These are phyloP conservation scores for Abrus precatorius DNA, from an alignment of 306 rosid genomes.

Conservation along the genomic window DNA sequence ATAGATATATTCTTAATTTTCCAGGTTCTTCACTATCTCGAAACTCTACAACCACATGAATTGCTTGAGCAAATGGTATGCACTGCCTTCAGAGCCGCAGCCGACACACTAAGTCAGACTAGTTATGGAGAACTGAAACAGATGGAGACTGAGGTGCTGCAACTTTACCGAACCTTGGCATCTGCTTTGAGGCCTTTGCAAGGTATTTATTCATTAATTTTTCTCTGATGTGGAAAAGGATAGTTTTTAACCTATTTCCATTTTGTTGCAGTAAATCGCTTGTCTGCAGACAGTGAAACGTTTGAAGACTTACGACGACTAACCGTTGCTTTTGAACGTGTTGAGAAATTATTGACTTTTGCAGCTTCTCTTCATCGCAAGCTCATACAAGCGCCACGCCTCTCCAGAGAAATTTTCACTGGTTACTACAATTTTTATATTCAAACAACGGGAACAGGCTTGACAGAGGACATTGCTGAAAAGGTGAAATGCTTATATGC, in stretches of 20 bases:
- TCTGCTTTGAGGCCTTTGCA: slow-evolving; percentile 76
- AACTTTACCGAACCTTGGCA: slow-evolving; percentile 80
- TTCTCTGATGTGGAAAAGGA: slow-evolving; percentile 16
- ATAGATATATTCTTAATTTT: slow-evolving; percentile 42
- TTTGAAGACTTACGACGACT: slow-evolving; percentile 75
- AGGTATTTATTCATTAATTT: slow-evolving; percentile 57
- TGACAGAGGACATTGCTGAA: slow-evolving; percentile 49
- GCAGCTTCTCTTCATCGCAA: slow-evolving; percentile 95
- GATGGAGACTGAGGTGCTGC: slow-evolving; percentile 80
- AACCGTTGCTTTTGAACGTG: slow-evolving; percentile 74
- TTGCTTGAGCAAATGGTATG: slow-evolving; percentile 95
- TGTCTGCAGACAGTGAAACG: slow-evolving; percentile 75
- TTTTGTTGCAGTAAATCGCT: slow-evolving; percentile 70
- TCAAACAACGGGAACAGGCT: slow-evolving; percentile 73
- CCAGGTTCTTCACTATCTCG: slow-evolving; percentile 94
- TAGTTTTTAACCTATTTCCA: slow-evolving; percentile 29
- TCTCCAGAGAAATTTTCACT: slow-evolving; percentile 75
- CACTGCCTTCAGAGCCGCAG: slow-evolving; percentile 89
- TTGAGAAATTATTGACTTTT: slow-evolving; percentile 76
- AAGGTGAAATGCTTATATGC: slow-evolving; percentile 61
- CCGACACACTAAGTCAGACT: slow-evolving; percentile 76
- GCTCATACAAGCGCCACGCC: slow-evolving; percentile 80
- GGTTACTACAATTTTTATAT: slow-evolving; percentile 72
- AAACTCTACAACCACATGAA: slow-evolving; percentile 81
- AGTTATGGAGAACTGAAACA: slow-evolving; percentile 79